These are phyloP conservation scores for Apiospora pterosperma DNA, from an alignment of 2,329 filamentous ascomycete genomes.

Conservation along the genomic window DNA sequence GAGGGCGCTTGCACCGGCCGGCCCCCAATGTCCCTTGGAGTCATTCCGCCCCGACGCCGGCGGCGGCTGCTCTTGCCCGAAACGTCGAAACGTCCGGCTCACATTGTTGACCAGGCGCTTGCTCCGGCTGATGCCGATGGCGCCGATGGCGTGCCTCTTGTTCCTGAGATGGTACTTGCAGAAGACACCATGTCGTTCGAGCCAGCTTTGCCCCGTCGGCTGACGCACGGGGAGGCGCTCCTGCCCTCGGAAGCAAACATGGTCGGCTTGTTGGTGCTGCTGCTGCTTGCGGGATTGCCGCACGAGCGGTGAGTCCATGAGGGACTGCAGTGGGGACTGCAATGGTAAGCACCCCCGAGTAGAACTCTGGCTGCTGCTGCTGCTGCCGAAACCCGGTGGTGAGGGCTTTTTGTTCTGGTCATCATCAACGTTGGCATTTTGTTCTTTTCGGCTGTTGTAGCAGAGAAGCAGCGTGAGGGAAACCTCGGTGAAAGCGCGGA, in stretches of 20 bases:
- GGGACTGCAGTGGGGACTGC: not conserved
- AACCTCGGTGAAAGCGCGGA: not conserved
- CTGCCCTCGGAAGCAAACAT: not conserved
- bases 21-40: not conserved
- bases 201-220: not conserved
- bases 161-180: not conserved
- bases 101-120: not conserved
- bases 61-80: not conserved
- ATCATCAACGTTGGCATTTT: not conserved
- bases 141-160: not conserved
- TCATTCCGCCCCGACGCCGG: not conserved
- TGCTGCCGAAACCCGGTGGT: not conserved
- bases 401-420: not conserved
- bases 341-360: too few species aligned
- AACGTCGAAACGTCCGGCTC: not conserved
- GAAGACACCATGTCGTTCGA: not conserved
- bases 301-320: not conserved
- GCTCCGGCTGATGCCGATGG: not conserved
- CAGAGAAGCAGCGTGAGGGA: not conserved
- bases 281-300: not conserved
- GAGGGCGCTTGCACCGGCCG: too few species aligned
- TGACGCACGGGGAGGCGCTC: not conserved
- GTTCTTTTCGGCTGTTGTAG: not conserved
- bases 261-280: not conserved
- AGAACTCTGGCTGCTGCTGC: not conserved